These are phyloP conservation scores for Pichia sp. DNA, from an alignment of 1,139 yeast genomes.

Conservation along the genomic window DNA sequence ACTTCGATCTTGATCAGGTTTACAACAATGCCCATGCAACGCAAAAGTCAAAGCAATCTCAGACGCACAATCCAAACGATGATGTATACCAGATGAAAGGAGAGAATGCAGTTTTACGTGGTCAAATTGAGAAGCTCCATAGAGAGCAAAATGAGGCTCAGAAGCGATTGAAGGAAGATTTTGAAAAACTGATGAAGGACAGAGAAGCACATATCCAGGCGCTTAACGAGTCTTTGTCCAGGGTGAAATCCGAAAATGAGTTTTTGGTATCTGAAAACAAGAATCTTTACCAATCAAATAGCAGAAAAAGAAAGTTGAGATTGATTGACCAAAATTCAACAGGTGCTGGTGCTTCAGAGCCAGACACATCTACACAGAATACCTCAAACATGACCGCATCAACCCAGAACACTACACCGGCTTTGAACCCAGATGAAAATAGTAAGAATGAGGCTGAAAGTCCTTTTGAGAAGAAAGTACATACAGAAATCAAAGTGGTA, in stretches of 20 bases:
- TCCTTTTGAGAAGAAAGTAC: background rate
- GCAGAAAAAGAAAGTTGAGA: conserved; percentile 24
- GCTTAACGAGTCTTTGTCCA: conserved; percentile 45
- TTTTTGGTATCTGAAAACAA: conserved; percentile 48
- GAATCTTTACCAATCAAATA: conserved; percentile 23
- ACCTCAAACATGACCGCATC: conserved; percentile 6
- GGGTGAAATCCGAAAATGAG: conserved; percentile 66
- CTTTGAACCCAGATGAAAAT: background rate
- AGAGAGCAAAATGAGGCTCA: conserved; percentile 43
- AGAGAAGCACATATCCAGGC: conserved; percentile 42
- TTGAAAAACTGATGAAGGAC: conserved; percentile 33
- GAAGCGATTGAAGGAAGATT: conserved; percentile 39
- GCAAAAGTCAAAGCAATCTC: conserved; percentile 6
- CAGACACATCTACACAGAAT: conserved; percentile 7
- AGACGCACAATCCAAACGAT: background rate
- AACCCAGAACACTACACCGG: conserved; percentile 9
- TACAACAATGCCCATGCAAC: conserved; percentile 10
- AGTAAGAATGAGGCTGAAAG: background rate
- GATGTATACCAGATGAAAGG: conserved; percentile 58
- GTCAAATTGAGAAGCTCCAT: conserved; percentile 53
- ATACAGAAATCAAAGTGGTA: conserved; percentile 20
- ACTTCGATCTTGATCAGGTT: conserved; percentile 25
- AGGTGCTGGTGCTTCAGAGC: conserved; percentile 7
- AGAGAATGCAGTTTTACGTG: conserved; percentile 70
- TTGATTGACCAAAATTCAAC: conserved; percentile 16